Conservation (phyloP, 345 rosid genomes). For the Zanthoxylum bungeanum region DNA sequence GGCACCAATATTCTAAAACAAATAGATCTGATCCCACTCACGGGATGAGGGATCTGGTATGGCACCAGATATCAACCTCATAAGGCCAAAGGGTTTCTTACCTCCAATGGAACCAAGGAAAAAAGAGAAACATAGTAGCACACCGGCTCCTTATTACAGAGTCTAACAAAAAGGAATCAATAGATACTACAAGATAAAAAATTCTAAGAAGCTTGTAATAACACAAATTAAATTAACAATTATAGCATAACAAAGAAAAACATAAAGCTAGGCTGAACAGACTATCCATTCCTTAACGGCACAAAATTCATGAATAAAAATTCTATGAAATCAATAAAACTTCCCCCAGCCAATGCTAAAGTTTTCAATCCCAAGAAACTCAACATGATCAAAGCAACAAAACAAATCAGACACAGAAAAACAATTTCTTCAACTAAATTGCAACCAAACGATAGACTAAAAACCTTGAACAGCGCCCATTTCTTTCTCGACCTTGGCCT, state of each 20-base stretch:
- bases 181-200: not conserved
- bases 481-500: slow-evolving; percentile 94
- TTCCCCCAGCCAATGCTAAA: not conserved
- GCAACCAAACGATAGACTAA: not conserved
- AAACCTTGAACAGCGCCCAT: slow-evolving; percentile 93
- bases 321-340: not conserved
- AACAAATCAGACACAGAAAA: not conserved
- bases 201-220: not conserved
- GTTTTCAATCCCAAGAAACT: not conserved
- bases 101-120: not conserved
- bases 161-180: not conserved
- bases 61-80: too few species aligned
- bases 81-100: not conserved
- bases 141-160: not conserved
- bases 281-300: not conserved
- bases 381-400: not conserved
- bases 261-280: not conserved
- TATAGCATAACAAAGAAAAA: not conserved
- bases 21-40: not conserved
- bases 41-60: not conserved
- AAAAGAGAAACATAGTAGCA: not conserved
- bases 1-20: too few species aligned
- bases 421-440: not conserved
- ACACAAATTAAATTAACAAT: not conserved
- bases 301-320: not conserved